Evolutionary conservation across 169 alveolate genomes (phyloP), one percentile per base, ranked within the genome.

Genomic region (Cryptosporidium baileyi): DNA sequence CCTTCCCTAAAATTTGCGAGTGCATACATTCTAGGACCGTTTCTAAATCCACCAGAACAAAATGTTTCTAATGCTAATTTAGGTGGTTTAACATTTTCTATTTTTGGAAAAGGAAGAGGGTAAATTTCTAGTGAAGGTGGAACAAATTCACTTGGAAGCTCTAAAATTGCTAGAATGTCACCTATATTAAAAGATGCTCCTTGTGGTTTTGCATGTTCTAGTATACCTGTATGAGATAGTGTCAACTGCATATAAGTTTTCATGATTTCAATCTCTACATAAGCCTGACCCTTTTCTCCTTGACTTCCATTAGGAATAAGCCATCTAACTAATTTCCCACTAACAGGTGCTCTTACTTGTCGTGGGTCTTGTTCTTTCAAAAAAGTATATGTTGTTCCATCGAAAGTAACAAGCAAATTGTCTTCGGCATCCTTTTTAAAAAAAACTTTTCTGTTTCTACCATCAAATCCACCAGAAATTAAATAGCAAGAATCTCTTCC

Each of bases 261-360:
- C 96, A 93, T 93, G 19, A 93, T 93, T 74, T 93, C 96, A 4
- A 93, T 91, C 79, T 93, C 95, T 15, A 89, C 93, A 49, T 82
- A 93, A 41, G 93, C 92, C 38, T 90, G 92, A 38, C 92, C 92
- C 85, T 85, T 90, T 49, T 79, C 82, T 13, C 90, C 91, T 30
- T 59, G 59, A 17, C 80, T 89, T 36, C 92, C 93, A 67, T 91
- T 92, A n/a, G 80, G 89, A 32, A 81, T 89, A 65, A 90, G 65
- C 89, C 89, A 88, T 30, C 85, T 82, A 1, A 90, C 91, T n/a
- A 89, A 85, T 67, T 89, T 89, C 6, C 92, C 92, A 82, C 89
- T 89, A 26, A 61, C 80, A 19, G 63, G 80, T 28, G 63, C 74
- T 15, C 67, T 61, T 3, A 89, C 91, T 82, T 89, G 91, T 22